Conservation (phyloP, 768 basidiomycete species). For the Pleurotus tuoliensis region DNA sequence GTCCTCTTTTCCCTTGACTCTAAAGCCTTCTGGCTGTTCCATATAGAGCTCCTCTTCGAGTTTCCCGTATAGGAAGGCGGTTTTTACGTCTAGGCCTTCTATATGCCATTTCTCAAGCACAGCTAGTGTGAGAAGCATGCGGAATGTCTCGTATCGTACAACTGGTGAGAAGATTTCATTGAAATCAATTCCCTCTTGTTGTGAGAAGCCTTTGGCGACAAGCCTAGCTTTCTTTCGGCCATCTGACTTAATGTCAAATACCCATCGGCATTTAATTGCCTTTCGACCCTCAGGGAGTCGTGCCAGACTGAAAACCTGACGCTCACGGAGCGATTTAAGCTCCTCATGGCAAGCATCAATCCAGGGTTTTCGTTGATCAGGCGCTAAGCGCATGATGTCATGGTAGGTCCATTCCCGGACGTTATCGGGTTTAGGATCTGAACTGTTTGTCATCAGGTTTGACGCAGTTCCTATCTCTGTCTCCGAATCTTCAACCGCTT, state of each 20-base stretch:
- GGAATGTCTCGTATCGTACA: no score
- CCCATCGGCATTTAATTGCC: no score
- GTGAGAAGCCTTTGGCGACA: no score
- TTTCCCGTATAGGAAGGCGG: no score
- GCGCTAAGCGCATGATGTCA: background rate
- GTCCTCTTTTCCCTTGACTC: no score
- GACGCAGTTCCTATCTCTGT: background rate
- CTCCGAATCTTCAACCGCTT: background rate
- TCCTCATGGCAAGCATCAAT: background rate
- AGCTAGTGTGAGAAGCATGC: no score
- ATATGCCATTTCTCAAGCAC: no score
- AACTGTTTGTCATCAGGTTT: background rate
- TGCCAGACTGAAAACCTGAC: slow-evolving; percentile 1
- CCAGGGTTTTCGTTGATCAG: slow-evolving; percentile 1
- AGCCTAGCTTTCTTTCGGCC: no score
- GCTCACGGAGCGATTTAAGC: background rate
- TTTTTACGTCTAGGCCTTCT: no score
- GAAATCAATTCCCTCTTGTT: slow-evolving; percentile 15
- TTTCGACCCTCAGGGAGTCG: slow-evolving; percentile 11
- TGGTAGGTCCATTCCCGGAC: background rate
- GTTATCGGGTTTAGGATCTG: background rate
- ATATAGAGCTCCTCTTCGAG: no score
- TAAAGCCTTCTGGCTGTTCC: no score
- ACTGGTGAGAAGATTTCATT: slow-evolving; percentile 10
- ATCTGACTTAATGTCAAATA: no score